Evolutionary conservation across 1,284 basidiomycete species (phyloP).

Genomic region (Ceratorhiza oryzae-sativae): DNA sequence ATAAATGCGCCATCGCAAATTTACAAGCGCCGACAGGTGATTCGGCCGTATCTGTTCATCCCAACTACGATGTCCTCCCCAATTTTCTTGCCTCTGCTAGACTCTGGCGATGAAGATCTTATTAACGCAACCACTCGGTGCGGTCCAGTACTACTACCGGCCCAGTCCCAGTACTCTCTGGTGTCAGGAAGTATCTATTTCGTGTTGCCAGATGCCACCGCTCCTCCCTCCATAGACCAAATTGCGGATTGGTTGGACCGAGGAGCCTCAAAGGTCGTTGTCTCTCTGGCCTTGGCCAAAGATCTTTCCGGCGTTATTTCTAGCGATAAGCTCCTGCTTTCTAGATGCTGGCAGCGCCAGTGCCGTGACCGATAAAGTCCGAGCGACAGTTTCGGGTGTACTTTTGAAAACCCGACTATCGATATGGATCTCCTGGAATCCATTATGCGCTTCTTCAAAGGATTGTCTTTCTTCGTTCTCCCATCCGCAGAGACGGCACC

Average conservation of each 20-base stretch:
- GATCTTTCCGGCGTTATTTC: conserved; percentile 74
- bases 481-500: conserved; percentile 53
- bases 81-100: conserved; percentile 54
- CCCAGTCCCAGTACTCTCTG: conserved; percentile 47
- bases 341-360: conserved; percentile 75
- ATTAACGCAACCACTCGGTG: conserved; percentile 71
- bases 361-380: conserved; percentile 74
- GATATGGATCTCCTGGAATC: conserved; percentile 75
- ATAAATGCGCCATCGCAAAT: conserved; percentile 36
- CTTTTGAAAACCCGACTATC: conserved; percentile 73
- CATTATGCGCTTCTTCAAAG: conserved; percentile 74
- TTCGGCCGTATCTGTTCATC: neutral
- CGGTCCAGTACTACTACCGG: conserved; percentile 73
- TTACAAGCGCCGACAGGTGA: conserved; percentile 30
- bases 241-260: conserved; percentile 73
- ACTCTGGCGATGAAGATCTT: conserved; percentile 54
- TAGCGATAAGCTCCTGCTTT: conserved; percentile 72
- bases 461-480: conserved; percentile 61
- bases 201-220: conserved; percentile 50
- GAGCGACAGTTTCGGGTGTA: conserved; percentile 76
- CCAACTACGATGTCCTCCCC: conserved; percentile 45
- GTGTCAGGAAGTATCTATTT: conserved; percentile 51
- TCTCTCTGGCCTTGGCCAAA: conserved; percentile 69
- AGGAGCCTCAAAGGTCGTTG: conserved; percentile 79
- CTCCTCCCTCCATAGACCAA: conserved; percentile 55